These are phyloP conservation scores for Quercus aquifolioides DNA, from an alignment of 306 rosid genomes.

Conservation along the genomic window DNA sequence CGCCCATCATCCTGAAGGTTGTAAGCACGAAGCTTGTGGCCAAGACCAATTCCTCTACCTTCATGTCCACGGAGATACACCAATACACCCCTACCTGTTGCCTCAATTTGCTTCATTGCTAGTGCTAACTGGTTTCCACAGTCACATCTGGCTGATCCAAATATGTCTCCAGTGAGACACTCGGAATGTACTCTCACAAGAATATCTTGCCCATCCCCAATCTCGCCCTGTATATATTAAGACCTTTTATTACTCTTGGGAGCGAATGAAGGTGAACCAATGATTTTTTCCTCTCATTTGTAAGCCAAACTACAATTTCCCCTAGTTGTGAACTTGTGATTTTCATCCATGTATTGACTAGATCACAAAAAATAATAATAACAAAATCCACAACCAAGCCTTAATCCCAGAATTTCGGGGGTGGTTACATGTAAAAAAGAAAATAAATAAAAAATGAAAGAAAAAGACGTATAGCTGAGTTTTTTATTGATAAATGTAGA, in stretches of 20 bases:
- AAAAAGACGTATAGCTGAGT: neutral
- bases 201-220: constrained; percentile 58
- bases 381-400: neutral
- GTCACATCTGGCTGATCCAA: constrained; percentile 69
- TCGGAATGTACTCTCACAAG: constrained; percentile 76
- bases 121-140: constrained; percentile 62
- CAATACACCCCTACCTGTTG: constrained; percentile 63
- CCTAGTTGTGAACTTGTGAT: neutral
- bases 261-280: neutral
- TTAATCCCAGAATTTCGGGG: too few species aligned
- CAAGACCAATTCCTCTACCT: constrained; percentile 68
- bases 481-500: neutral
- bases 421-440: too few species aligned
- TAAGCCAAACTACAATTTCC: neutral
- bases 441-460: neutral
- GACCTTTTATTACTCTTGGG: neutral
- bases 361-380: neutral
- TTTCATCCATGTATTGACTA: neutral
- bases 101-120: constrained; percentile 75
- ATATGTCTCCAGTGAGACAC: constrained; percentile 70
- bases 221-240: constrained; percentile 51
- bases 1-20: constrained; percentile 40
- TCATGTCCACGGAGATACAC: constrained; percentile 74
- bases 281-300: neutral
- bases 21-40: constrained; percentile 57